Evolutionary conservation across 2,329 filamentous ascomycete species (phyloP).

Genomic region (Talaromyces rugulosus): DNA sequence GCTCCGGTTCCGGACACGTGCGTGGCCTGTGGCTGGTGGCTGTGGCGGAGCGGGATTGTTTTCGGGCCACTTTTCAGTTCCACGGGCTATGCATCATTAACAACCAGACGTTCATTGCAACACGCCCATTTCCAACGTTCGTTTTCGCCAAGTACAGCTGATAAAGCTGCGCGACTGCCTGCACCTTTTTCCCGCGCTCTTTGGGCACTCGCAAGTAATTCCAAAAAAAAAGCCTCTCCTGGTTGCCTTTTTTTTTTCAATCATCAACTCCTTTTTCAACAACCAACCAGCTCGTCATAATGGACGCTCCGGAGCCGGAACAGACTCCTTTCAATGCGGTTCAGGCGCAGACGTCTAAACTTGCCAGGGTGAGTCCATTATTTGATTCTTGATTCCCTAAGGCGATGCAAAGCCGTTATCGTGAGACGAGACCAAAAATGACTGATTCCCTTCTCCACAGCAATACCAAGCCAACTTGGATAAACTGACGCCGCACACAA

Average conservation of each 20-base stretch:
- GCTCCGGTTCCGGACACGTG: conserved; percentile 2
- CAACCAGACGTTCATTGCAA: neutral
- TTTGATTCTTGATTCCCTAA: neutral
- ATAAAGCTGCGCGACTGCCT: neutral
- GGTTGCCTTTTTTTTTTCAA: neutral
- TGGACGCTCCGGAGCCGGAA: conserved; percentile 85
- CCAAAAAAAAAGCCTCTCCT: neutral
- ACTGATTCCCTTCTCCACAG: conserved; percentile 44
- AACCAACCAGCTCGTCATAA: conserved; percentile 38
- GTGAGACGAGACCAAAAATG: neutral
- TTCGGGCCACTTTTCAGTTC: conserved; percentile 4
- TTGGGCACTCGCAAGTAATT: neutral
- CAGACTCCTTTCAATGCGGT: conserved; percentile 90
- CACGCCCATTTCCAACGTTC: neutral
- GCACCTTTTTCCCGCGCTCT: neutral
- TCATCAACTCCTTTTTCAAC: conserved; percentile 2
- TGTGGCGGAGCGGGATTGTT: neutral
- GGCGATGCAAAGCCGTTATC: neutral
- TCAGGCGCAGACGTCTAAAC: conserved; percentile 67
- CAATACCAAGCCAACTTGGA: conserved; percentile 93
- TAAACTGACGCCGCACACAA: conserved; percentile 81
- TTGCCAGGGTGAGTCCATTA: conserved; percentile 36
- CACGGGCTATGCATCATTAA: no score
- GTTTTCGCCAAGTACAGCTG: neutral
- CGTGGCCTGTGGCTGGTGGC: conserved; percentile 2